Conservation (phyloP, 371 early-diverging fungal genomes). For the Apophysomyces variabilis region DNA sequence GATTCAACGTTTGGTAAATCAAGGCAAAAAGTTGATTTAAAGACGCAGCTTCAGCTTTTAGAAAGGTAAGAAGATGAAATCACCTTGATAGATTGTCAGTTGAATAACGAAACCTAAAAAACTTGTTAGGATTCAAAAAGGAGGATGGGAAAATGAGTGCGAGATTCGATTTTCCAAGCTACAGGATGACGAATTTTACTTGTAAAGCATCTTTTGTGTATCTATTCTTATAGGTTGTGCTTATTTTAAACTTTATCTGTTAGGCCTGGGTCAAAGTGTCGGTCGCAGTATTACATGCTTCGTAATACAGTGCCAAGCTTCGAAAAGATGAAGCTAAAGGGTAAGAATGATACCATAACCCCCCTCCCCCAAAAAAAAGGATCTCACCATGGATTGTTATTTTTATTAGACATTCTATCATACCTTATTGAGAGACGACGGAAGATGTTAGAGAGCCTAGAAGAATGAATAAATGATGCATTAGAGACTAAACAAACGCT, state of each 20-base stretch:
- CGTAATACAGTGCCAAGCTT: not conserved
- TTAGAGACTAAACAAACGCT: too few relatives aligned
- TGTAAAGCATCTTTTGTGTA: not conserved
- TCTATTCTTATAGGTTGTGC: not conserved
- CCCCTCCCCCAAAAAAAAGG: not conserved
- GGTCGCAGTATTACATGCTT: not conserved
- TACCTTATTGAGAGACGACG: too few relatives aligned
- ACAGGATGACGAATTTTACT: not conserved
- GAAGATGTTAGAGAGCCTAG: too few relatives aligned
- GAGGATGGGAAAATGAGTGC: constrained; percentile 7
- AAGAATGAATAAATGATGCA: too few relatives aligned
- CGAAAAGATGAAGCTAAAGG: not conserved
- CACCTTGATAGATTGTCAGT: too few relatives aligned
- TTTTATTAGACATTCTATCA: too few relatives aligned
- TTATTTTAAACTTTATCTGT: not conserved
- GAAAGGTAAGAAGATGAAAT: not conserved
- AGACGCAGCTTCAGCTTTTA: not conserved
- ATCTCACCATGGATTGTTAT: not conserved
- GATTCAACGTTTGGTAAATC: not conserved
- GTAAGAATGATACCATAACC: not conserved
- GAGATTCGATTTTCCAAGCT: constrained; percentile 4
- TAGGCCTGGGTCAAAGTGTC: not conserved
- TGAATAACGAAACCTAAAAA: too few relatives aligned
- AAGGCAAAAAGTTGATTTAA: not conserved
- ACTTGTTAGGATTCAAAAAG: not conserved